Conservation (phyloP, 768 basidiomycete genomes). For the Baorangia bicolor region DNA sequence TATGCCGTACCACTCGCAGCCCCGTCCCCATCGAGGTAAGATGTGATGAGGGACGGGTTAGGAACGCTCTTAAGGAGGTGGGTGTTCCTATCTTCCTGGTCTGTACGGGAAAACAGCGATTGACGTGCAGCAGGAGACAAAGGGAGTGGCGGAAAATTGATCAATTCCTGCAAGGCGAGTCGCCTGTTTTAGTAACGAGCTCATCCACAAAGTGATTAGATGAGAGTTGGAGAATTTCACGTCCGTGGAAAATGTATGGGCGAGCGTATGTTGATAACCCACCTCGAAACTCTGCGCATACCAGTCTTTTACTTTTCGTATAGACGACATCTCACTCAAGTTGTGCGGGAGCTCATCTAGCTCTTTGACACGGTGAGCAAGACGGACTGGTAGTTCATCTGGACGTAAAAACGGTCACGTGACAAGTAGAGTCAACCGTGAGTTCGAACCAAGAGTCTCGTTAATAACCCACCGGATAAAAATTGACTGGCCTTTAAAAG, state of each 20-base stretch:
- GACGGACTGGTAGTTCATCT: conserved; percentile 94
- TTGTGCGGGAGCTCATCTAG: conserved; percentile 93
- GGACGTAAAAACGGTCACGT: background rate
- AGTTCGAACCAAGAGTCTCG: background rate
- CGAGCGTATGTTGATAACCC: conserved; percentile 18
- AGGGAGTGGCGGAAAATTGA: conserved; percentile 77
- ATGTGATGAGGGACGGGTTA: conserved; percentile 65
- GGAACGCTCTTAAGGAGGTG: conserved; percentile 71
- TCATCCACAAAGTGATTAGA: background rate
- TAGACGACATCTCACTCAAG: conserved; percentile 86
- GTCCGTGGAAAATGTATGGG: background rate
- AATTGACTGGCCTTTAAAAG: conserved; percentile 91
- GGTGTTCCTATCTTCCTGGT: conserved; percentile 31
- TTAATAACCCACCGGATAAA: conserved; percentile 56
- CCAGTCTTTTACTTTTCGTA: conserved; percentile 96
- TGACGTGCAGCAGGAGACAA: conserved; percentile 68
- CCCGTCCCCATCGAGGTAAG: conserved; percentile 34
- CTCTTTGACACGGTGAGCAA: conserved; percentile 95
- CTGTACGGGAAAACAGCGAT: conserved; percentile 53
- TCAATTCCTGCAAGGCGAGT: conserved; percentile 65
- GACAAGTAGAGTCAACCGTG: background rate
- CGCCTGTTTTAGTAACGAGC: background rate
- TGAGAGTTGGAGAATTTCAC: background rate
- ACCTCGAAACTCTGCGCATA: conserved; percentile 99
- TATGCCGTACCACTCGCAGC: conserved; percentile 15